phyloP scores from a whole-genome alignment of 1,284 basidiomycete genomes.

The Ustilago vetiveriae region DNA sequence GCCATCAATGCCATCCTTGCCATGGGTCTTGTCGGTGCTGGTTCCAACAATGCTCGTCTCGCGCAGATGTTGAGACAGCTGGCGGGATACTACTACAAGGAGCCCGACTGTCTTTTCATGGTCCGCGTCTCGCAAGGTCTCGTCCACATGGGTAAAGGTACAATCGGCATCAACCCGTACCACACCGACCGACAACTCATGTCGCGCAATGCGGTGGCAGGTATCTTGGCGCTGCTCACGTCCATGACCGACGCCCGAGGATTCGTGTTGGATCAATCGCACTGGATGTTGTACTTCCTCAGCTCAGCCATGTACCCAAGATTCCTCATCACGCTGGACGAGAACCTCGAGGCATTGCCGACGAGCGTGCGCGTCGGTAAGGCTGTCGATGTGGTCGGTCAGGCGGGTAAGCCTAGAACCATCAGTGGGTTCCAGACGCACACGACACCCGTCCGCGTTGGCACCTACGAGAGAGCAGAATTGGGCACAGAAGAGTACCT shows the following conservation, averaged over 20 bases:
- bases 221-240: slow-evolving; percentile 84
- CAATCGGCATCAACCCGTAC: slow-evolving; percentile 97
- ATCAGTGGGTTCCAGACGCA: slow-evolving; percentile 77
- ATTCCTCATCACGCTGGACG: slow-evolving; percentile 94
- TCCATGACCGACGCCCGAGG: slow-evolving; percentile 93
- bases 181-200: slow-evolving; percentile 91
- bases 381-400: slow-evolving; percentile 69
- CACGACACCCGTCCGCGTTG: slow-evolving; percentile 91
- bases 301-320: slow-evolving; percentile 96
- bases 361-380: slow-evolving; percentile 95
- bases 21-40: slow-evolving; percentile 97
- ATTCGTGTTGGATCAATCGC: slow-evolving; percentile 92
- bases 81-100: slow-evolving; percentile 96
- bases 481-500: slow-evolving; percentile 96
- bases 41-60: slow-evolving; percentile 96
- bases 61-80: slow-evolving; percentile 97
- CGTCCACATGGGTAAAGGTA: slow-evolving; percentile 99
- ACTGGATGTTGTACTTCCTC: slow-evolving; percentile 99
- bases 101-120: slow-evolving; percentile 95
- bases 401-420: slow-evolving; percentile 68
- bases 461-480: slow-evolving; percentile 91
- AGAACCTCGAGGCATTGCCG: slow-evolving; percentile 76
- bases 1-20: slow-evolving; percentile 97
- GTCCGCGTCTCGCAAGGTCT: slow-evolving; percentile 95
- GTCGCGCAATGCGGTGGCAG: slow-evolving; percentile 89